Conservation (phyloP, 306 rosid species). For the Quercus variabilis region DNA sequence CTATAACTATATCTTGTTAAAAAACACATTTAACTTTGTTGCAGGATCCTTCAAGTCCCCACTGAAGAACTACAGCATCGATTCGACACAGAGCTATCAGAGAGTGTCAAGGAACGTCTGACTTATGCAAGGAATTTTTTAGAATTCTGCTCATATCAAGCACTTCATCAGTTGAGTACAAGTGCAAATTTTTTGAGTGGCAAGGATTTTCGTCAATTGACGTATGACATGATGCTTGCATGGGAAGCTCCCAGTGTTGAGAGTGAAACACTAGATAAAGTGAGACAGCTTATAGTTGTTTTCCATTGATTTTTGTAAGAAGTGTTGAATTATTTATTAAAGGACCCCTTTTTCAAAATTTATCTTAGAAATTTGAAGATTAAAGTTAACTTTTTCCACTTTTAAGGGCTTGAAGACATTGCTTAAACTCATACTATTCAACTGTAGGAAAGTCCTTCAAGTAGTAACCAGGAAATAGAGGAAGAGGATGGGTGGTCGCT, state of each 20-base stretch:
- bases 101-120: conserved; percentile 48
- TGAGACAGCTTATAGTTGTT: conserved; percentile 32
- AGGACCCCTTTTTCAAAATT: neutral
- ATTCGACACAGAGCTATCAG: conserved; percentile 66
- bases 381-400: neutral
- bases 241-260: conserved; percentile 79
- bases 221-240: conserved; percentile 92
- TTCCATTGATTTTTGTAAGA: conserved; percentile 17
- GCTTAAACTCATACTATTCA: conserved; percentile 20
- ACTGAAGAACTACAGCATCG: conserved; percentile 60
- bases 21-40: conserved; percentile 4
- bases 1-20: no score
- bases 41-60: conserved; percentile 66
- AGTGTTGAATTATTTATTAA: neutral
- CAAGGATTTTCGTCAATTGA: conserved; percentile 59
- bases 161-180: conserved; percentile 40
- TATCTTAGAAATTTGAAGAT: neutral
- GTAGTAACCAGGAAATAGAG: conserved; percentile 35
- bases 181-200: conserved; percentile 51
- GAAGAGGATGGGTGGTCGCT: conserved; percentile 74
- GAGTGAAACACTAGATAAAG: conserved; percentile 35
- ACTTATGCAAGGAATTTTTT: conserved; percentile 68
- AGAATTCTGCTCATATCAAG: conserved; percentile 72
- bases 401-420: conserved; percentile 11
- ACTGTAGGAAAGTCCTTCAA: conserved; percentile 50